These are phyloP conservation scores for Penicillium simplicissimum DNA, from an alignment of 495 filamentous ascomycete genomes.

Conservation along the genomic window DNA sequence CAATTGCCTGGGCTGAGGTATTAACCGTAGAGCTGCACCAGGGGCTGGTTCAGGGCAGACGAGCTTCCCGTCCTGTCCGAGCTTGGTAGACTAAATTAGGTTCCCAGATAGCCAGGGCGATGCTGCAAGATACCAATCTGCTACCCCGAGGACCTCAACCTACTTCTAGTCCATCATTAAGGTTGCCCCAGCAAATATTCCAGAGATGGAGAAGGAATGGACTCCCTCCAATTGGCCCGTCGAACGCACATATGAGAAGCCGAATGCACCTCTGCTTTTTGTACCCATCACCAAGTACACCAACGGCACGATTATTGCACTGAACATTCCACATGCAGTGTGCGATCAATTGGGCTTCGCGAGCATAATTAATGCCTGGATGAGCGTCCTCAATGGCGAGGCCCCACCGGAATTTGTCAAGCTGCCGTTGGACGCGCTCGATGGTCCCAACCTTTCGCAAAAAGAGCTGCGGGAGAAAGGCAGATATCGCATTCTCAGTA, in stretches of 20 bases:
- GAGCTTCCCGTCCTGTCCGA: no score
- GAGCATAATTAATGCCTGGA: slow-evolving; percentile 3
- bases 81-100: no score
- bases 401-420: not conserved
- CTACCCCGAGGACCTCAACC: not conserved
- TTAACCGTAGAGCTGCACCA: no score
- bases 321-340: slow-evolving; percentile 1
- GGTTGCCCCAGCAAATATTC: not conserved
- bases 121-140: not conserved
- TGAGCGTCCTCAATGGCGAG: not conserved
- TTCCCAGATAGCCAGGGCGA: no score
- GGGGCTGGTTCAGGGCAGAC: no score
- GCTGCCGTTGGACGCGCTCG: not conserved
- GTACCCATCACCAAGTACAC: slow-evolving; percentile 5
- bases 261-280: not conserved
- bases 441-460: not conserved
- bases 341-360: slow-evolving; percentile 4
- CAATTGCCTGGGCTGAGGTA: no score
- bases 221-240: slow-evolving; percentile 3
- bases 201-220: slow-evolving; percentile 1
- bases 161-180: not conserved
- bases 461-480: not conserved
- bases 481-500: not conserved
- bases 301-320: not conserved
- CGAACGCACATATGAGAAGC: not conserved